Evolutionary conservation across 805 yeast species (phyloP), one percentile per base, ranked within the genome.

Genomic region (Saturnispora sekii): DNA sequence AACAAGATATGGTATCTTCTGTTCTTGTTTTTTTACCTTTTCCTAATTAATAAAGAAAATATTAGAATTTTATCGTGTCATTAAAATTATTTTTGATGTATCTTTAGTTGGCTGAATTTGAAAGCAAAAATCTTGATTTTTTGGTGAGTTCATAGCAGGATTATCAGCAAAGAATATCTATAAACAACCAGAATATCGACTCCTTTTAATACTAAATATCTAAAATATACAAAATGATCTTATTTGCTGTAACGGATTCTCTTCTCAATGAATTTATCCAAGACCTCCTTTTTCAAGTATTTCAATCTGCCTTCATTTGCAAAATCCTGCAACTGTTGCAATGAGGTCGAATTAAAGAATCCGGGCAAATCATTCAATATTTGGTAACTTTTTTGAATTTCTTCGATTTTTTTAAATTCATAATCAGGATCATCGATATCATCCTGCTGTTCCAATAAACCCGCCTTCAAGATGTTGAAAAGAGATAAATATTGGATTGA

Each of bases 241-340:
- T 21, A 36, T 36, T 36, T 30, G 10, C n/a, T 42, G 5, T 32
- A 35, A 34, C 21, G 8, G 17, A 43, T 11, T 54, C 95, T 68
- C 53, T 77, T 81, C 9, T 79, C 63, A 39, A 85, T 76, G 52
- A 81, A 84, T 52, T 76, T 81, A 47, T 81, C 73, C 31, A 85
- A 66, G 6, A 81, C 65, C 40, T 69, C 70, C 9, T 79, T 79
- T 56, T 78, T 80, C 58, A 86, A 69, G 46, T 70, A 71, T 1
- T 81, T 78, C 50, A 88, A 67, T 53, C 80, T 86, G 1, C 95
- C 93, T 56, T 87, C 96, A 35, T 80, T 78, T 2, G 87, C 78
- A 56, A 88, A 69, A 1, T 95, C 84, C 50, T 79, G 79, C 44
- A 88, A 66, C 46, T 84, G 84, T 2, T 90, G 83, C 57, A 84